Conservation (phyloP, 2,329 filamentous ascomycete genomes). For the Biscogniauxia marginata region DNA sequence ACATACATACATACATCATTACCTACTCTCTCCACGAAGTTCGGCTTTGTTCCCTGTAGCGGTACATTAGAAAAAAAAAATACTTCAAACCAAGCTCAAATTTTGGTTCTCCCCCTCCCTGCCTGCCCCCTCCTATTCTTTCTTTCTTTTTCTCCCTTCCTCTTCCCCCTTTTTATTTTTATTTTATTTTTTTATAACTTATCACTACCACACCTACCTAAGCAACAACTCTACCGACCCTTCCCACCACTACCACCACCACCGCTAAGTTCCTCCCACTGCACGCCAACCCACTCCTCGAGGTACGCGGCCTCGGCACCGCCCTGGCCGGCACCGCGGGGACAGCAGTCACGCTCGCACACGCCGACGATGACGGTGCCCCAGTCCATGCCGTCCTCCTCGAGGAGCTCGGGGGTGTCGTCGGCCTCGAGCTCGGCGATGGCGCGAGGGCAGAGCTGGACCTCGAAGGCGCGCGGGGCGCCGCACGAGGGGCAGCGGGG, state of each 20-base stretch:
- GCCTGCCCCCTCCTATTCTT: no score
- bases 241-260: slow-evolving; percentile 5
- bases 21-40: background rate
- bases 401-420: background rate
- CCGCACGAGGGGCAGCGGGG: slow-evolving; percentile 79
- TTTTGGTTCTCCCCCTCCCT: no score
- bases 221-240: no score
- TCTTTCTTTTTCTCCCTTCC: no score
- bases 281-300: slow-evolving; percentile 97
- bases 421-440: slow-evolving; percentile 80
- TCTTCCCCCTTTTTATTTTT: no score
- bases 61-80: no score
- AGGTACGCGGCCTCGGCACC: slow-evolving; percentile 67
- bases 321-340: slow-evolving; percentile 52
- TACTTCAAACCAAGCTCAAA: no score
- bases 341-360: slow-evolving; percentile 80
- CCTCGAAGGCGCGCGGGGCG: slow-evolving; percentile 75
- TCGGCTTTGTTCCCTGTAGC: no score
- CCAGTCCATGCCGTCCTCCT: slow-evolving; percentile 78
- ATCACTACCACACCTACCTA: background rate
- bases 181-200: background rate
- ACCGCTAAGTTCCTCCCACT: slow-evolving; percentile 78
- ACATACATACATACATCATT: background rate
- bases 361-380: slow-evolving; percentile 87
- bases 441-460: slow-evolving; percentile 87